Evolutionary conservation across 2,329 filamentous ascomycete species (phyloP), one percentile per base, ranked within the genome.

Genomic region (Epichloe festucae): DNA sequence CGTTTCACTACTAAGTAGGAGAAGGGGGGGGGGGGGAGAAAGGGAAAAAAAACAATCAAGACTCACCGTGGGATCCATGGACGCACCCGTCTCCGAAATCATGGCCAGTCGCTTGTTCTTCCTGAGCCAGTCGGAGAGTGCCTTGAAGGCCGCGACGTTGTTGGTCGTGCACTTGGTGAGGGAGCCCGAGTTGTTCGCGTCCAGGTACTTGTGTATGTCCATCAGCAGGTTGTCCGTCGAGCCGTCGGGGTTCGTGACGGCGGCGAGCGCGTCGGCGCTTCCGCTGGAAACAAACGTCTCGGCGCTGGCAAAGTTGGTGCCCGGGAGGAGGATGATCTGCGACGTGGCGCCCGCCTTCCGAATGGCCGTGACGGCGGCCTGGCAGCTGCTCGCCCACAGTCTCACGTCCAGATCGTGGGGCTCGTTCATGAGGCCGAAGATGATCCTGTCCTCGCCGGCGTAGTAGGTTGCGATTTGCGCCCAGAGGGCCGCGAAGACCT

Each of bases 371-470:
- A 87, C 82, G 15, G 72, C 80, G 12, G 71, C 72, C 60, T 86
- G 83, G 54, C 78, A 76, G 0, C 78, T 80, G 4, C 70, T 62
- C 0, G 77, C 79, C 82, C 82, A 86, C 1, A 66, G 63, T 27
- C 60, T 63, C 56, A 83, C 70, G 58, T 81, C 73, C 51, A 78
- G 64, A 49, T 80, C 76, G 62, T 84, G 79, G 6, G 82, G 82
- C 66, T 82, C 83, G 65, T 86, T 87, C 81, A 86, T 85, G 44
- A 86, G 62, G 14, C 80, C 81, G 56, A 86, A 86, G 66, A 54
- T 75, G 63, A 48, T 72, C 72, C 27, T 78, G 39, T 70, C 62
- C 48, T 79, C 65, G 5, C 72, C 71, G 0, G 69, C 75, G 63
- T 85, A 86, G 60, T 79, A 78, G 1, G 65, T 69, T 8, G 82